Conservation (phyloP, 305 asterid species). For the Petunia hybrid region DNA sequence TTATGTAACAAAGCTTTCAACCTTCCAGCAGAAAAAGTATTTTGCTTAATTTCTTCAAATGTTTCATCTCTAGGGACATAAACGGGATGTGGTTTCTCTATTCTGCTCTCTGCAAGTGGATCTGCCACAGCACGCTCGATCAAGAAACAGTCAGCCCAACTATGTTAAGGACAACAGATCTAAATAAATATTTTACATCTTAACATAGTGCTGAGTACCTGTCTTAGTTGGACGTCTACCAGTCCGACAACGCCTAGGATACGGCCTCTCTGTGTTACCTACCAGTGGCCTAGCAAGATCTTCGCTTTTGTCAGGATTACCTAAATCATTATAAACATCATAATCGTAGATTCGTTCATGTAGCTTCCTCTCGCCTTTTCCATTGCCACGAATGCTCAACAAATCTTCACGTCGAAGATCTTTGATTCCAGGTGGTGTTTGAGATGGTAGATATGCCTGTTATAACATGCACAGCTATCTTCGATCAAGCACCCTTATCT, state of each 20-base stretch:
- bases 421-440: slow-evolving; percentile 39
- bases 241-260: slow-evolving; percentile 46
- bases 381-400: slow-evolving; percentile 35
- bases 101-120: slow-evolving; percentile 32
- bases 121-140: slow-evolving; percentile 28
- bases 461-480: background rate
- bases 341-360: slow-evolving; percentile 40
- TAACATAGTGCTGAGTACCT: slow-evolving; percentile 26
- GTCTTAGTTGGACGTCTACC: slow-evolving; percentile 37
- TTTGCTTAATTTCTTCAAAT: slow-evolving; percentile 38
- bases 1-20: slow-evolving; percentile 30
- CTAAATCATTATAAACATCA: slow-evolving; percentile 42
- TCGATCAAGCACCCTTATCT: background rate
- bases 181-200: background rate
- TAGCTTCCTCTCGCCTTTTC: slow-evolving; percentile 32
- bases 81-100: slow-evolving; percentile 34
- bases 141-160: background rate
- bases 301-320: slow-evolving; percentile 38
- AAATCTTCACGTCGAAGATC: slow-evolving; percentile 37
- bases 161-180: background rate
- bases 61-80: slow-evolving; percentile 40
- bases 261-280: slow-evolving; percentile 38
- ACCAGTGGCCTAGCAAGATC: slow-evolving; percentile 36
- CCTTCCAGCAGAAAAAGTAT: slow-evolving; percentile 30
- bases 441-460: slow-evolving; percentile 39